These are phyloP conservation scores for Candida golubevii DNA, from an alignment of 805 yeast species.

Conservation along the genomic window DNA sequence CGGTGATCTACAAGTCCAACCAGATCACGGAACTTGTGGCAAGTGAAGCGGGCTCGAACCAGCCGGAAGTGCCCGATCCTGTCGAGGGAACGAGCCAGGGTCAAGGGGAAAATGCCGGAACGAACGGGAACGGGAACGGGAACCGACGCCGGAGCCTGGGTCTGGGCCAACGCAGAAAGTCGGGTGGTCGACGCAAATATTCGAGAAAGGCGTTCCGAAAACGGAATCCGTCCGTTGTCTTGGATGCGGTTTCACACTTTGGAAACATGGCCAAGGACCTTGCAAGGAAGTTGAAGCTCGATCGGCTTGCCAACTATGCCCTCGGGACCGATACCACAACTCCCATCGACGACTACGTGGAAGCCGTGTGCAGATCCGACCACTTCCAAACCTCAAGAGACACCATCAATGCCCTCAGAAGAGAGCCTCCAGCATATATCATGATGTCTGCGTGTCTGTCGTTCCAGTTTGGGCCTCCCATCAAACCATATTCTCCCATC, in stretches of 20 bases:
- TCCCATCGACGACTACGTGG: background rate
- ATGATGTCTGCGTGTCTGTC: constrained; percentile 8
- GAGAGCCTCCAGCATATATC: background rate
- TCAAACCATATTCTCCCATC: constrained; percentile 6
- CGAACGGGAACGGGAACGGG: background rate
- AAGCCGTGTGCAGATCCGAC: background rate
- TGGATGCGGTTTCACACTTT: background rate
- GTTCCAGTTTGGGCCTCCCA: constrained; percentile 6
- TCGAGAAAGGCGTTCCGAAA: background rate
- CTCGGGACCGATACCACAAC: background rate
- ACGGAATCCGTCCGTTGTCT: background rate
- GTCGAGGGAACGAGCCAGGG: background rate
- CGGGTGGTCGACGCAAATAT: background rate
- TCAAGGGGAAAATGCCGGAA: background rate
- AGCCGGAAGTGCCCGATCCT: background rate
- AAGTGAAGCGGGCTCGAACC: background rate
- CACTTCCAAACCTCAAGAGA: background rate
- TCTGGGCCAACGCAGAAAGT: too few relatives aligned
- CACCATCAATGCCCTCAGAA: constrained; percentile 2
- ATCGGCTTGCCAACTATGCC: background rate
- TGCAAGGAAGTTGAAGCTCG: background rate
- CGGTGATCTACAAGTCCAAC: constrained; percentile 4
- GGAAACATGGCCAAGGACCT: background rate
- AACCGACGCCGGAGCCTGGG: too few relatives aligned
- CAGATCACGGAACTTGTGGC: constrained; percentile 5